Evolutionary conservation across 2,329 filamentous ascomycete species (phyloP).

Genomic region (Cordyceps farinosa): DNA sequence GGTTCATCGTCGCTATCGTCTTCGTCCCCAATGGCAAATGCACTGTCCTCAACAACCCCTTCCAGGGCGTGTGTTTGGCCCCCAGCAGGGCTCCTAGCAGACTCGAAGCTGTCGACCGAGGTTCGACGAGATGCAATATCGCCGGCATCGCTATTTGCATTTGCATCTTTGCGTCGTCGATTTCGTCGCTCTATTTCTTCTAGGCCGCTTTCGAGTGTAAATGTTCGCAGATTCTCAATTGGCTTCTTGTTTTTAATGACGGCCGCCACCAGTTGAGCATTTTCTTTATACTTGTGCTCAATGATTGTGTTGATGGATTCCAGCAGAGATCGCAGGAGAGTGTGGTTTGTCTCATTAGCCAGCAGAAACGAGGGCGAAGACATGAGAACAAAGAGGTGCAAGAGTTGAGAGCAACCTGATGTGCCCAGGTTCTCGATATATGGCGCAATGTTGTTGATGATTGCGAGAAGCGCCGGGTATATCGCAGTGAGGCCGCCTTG

Average conservation of each 20-base stretch:
- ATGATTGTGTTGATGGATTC: constrained; percentile 87
- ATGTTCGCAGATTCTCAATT: constrained; percentile 79
- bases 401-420: constrained; percentile 72
- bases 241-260: constrained; percentile 75
- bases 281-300: constrained; percentile 81
- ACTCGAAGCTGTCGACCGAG: constrained; percentile 66
- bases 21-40: constrained; percentile 79
- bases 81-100: constrained; percentile 43
- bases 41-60: constrained; percentile 57
- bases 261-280: constrained; percentile 75
- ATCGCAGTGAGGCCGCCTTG: constrained; percentile 88
- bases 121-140: constrained; percentile 51
- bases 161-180: constrained; percentile 63
- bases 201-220: constrained; percentile 88
- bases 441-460: constrained; percentile 89
- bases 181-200: constrained; percentile 83
- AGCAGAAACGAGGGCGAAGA: constrained; percentile 88
- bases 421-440: constrained; percentile 75
- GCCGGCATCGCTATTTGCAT: constrained; percentile 45
- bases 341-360: constrained; percentile 87
- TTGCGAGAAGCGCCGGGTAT: constrained; percentile 85
- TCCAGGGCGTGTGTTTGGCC: constrained; percentile 28
- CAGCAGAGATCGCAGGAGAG: constrained; percentile 73
- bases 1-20: constrained; percentile 48
- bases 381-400: constrained; percentile 89